Base-by-base conservation (phyloP, 225 moss, liverwort and hornwort genomes). In the Physcomitrium patens region DNA sequence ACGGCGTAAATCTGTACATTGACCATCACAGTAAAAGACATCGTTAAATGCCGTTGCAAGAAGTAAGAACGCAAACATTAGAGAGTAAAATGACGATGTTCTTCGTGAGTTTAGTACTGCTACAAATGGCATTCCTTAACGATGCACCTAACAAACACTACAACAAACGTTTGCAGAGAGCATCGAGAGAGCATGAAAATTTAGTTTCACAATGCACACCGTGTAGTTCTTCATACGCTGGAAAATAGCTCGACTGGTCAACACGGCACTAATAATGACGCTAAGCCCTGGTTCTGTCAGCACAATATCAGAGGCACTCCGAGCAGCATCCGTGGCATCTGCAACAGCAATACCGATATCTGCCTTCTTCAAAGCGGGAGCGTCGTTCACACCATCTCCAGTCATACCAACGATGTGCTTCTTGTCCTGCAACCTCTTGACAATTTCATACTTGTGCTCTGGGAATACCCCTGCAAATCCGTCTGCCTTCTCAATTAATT, bases 381-480 rank as follows among this genome's bases (percentile, higher is more conserved):
- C 93, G 70, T 93, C 93, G 12, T 93, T 91, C 65, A 93, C 89
- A 73, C 93, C 93, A 75, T 93, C 93, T 1, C 91, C 89, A 9
- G 93, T 93, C 93, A 93, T 93, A 9, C 91, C 93, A 2, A 84
- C 82, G 12, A 93, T 86, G 57, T 93, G 91, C 51, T 86, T 87
- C 65, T 77, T 77, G 0, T 81, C 89, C 54, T 93, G 71, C 75
- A 91, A 67, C 44, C 86, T 80, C 50, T 9, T 85, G 2, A 93
- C 91, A 57, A 93, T 93, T 69, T 93, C 89, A 75, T 93, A 93
- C 37, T 93, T 93, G 64, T 91, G 91, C 76, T 93, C 93, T 60
- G 93, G 93, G 67, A 93, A 93, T 14, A 90, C 93, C 26, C 93
- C 93, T 10, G 93, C 93, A 52, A 93, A 93, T 12, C 93, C 93